Base-by-base conservation (phyloP, 495 filamentous ascomycete species). In the Xylaria flabelliformis region DNA sequence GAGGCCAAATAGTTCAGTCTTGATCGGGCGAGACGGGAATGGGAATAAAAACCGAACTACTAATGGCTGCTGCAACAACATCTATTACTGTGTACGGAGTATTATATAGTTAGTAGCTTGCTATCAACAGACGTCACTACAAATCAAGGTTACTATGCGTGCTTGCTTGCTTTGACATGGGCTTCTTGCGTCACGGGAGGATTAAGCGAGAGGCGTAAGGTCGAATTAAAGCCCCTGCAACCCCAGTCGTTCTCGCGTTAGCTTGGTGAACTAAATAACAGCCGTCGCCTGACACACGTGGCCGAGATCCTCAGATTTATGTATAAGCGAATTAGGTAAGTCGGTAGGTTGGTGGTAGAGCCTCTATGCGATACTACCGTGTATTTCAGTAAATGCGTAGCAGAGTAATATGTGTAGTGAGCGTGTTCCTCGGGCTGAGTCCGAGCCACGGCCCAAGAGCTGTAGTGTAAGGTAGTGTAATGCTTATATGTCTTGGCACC, bases 371-470 rank as follows among this genome's bases (percentile, higher is more conserved):
- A 21, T 61, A 39, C 34, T 61, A 61, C 34, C 17, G 4, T 39
- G 34, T 39, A 61, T 61, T 39, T 29, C 39, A 34, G 61, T 64
- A 29, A 42, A 64, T 44, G 39, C 61, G 34, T 48, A 50, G 63
- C 4, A 65, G 63, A 65, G 63, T 65, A 65, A 64, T 46, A 46
- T 41, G 42, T 65, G 42, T 48, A 65, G 41, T 65, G 63, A 32
- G 24, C 63, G 42, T 44, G 44, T 50, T 12, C 26, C 21, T 51
- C 64, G 17, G 46, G 29, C 46, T 67, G 46, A 36, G 26, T 53
- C 64, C 36, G 1, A 41, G 32, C 44, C 12, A 39, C 29, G 21
- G 55, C 44, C 19, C 15, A 41, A 21, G 58, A 61, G 39, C 19
- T 41, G 51, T 59, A 29, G 56, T 59, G 29, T 44, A 44, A 5